Conservation (phyloP, 192 early-diverging fungal species). For the Mortierella antarctica region DNA sequence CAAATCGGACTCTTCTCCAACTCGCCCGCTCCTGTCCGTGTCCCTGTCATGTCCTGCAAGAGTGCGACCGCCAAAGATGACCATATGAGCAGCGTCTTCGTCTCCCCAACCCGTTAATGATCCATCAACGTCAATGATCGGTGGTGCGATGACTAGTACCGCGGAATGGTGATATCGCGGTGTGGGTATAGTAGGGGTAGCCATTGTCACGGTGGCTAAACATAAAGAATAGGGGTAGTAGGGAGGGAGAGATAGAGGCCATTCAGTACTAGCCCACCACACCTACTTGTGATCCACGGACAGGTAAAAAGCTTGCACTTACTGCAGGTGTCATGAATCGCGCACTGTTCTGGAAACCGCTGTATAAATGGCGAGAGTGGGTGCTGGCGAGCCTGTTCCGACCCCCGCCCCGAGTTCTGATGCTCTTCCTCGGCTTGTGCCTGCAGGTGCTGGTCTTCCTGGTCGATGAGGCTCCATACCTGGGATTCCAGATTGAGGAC, state of each 20-base stretch:
- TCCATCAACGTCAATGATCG: constrained; percentile 26
- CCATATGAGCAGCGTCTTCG: constrained; percentile 62
- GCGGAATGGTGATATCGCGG: constrained; percentile 79
- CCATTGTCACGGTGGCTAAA: not conserved
- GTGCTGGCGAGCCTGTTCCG: not conserved
- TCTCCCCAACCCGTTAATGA: constrained; percentile 44
- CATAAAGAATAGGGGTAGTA: not conserved
- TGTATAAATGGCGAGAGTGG: not conserved
- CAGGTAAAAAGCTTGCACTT: too few species aligned
- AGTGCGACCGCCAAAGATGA: constrained; percentile 80
- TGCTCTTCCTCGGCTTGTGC: not conserved
- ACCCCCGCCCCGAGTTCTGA: not conserved
- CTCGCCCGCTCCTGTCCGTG: constrained; percentile 30
- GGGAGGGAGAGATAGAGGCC: constrained; percentile 1
- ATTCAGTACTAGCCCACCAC: not conserved
- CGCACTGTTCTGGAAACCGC: not conserved
- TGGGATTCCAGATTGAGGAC: constrained; percentile 69
- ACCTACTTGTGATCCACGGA: too few species aligned
- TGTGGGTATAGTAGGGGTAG: constrained; percentile 20
- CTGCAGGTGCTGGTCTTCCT: constrained; percentile 4
- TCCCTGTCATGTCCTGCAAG: constrained; percentile 54
- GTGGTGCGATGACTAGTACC: constrained; percentile 30
- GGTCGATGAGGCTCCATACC: constrained; percentile 65
- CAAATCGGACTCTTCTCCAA: not conserved
- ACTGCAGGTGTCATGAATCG: too few species aligned